Evolutionary conservation across 1,139 yeast genomes (phyloP).

Genomic region (Trichomonascaceae sp.): DNA sequence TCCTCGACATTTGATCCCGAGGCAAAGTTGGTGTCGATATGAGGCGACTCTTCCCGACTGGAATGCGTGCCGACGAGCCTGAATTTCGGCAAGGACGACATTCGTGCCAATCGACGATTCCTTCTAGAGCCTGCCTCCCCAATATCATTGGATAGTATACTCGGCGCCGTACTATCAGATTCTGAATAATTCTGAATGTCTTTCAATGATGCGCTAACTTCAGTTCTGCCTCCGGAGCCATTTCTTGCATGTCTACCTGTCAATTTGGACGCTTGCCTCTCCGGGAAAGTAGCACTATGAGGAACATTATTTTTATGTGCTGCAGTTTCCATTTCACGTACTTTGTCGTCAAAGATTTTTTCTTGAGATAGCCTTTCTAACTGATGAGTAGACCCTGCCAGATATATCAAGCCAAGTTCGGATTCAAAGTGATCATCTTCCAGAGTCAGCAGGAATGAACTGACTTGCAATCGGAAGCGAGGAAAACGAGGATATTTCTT

Average conservation of each 20-base stretch:
- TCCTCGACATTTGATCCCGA: constrained; percentile 19
- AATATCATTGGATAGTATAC: not conserved
- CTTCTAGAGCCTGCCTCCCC: not conserved
- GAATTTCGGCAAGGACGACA: not conserved
- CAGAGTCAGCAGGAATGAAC: constrained; percentile 43
- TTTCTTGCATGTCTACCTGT: constrained; percentile 2
- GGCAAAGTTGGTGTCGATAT: not conserved
- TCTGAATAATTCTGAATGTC: not conserved
- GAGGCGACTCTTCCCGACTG: not conserved
- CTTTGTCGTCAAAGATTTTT: constrained; percentile 45
- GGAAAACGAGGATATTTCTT: constrained; percentile 41
- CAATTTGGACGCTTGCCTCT: not conserved
- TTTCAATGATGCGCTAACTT: not conserved
- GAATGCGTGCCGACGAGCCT: not conserved
- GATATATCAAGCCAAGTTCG: constrained; percentile 67
- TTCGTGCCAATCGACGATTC: not conserved
- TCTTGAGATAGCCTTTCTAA: constrained; percentile 54
- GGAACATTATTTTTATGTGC: not conserved
- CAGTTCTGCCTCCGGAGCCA: not conserved
- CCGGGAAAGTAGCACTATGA: constrained; percentile 1
- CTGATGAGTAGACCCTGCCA: constrained; percentile 71
- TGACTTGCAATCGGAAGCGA: constrained; percentile 44
- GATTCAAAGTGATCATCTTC: constrained; percentile 89
- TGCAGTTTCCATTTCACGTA: constrained; percentile 21
- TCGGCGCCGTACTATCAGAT: not conserved